phyloP scores from a whole-genome alignment of 2,329 filamentous ascomycete genomes.

The Aspergillus glaucus region DNA sequence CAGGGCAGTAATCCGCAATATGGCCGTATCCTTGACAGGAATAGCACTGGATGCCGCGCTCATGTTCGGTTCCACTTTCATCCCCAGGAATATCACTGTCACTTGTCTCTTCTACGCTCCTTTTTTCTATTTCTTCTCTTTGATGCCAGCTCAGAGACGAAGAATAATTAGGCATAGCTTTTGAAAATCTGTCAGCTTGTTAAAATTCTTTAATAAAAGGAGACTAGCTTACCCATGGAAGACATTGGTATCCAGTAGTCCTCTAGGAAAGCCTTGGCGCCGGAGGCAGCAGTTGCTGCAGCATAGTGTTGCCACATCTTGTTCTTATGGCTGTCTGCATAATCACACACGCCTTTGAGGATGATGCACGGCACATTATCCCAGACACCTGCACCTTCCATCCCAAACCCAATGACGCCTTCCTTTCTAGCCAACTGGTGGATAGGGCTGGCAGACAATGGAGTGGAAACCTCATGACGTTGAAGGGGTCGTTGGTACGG shows the following conservation, averaged over 20 bases:
- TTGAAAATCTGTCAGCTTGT: too few relatives aligned
- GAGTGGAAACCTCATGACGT: conserved; percentile 16
- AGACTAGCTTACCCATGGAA: too few relatives aligned
- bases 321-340: conserved; percentile 1
- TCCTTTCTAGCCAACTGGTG: conserved; percentile 6
- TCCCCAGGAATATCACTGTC: too few relatives aligned
- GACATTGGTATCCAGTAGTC: not conserved
- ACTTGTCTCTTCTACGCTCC: too few relatives aligned
- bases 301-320: not conserved
- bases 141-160: too few relatives aligned
- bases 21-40: too few relatives aligned
- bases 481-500: conserved; percentile 15
- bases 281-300: conserved; percentile 9
- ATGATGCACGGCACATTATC: conserved; percentile 13
- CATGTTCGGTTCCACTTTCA: too few relatives aligned
- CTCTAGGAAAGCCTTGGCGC: conserved; percentile 9
- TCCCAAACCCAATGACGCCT: conserved; percentile 12
- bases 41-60: too few relatives aligned
- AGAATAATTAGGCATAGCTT: too few relatives aligned
- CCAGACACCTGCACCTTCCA: conserved; percentile 11
- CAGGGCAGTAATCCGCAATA: too few relatives aligned
- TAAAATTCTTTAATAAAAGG: too few relatives aligned
- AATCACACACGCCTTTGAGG: conserved; percentile 14
- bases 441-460: conserved; percentile 17
- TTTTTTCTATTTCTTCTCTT: too few relatives aligned